Percentiles rank a stretch among this genome's conserved stretches.
These are phyloP conservation scores for Fagus sylvatica DNA, from an alignment of 306 rosid genomes.

Conservation along the genomic window DNA sequence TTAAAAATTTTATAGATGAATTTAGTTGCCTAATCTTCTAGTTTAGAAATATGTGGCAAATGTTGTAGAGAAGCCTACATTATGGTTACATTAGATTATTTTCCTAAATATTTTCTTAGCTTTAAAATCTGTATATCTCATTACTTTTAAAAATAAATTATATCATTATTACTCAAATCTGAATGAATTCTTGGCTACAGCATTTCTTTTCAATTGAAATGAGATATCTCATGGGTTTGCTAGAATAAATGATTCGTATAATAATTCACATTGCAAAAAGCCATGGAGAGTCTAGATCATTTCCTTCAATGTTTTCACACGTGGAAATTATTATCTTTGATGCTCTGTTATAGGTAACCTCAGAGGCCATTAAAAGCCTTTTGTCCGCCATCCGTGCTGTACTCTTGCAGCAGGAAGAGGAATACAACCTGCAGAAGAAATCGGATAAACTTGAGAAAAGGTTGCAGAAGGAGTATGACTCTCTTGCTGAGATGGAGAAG, in stretches of 20 bases:
- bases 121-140: too few species aligned
- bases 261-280: too few species aligned
- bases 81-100: too few species aligned
- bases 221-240: too few species aligned
- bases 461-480: conserved; percentile 48
- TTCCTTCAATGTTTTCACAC: neutral
- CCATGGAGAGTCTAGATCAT: neutral
- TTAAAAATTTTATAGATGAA: too few species aligned
- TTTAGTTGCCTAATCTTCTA: too few species aligned
- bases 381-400: conserved; percentile 49
- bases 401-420: conserved; percentile 59
- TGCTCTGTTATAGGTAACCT: conserved; percentile 48
- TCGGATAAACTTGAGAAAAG: conserved; percentile 57
- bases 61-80: too few species aligned
- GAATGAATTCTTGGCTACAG: neutral
- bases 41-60: too few species aligned
- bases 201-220: neutral
- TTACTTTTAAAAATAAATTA: neutral
- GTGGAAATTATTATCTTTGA: neutral
- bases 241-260: too few species aligned
- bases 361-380: conserved; percentile 71
- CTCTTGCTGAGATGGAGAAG: conserved; percentile 50
- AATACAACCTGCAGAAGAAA: conserved; percentile 55
- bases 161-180: neutral
- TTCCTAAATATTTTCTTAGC: too few species aligned